These are phyloP conservation scores for Solanum sitiens DNA, from an alignment of 257 asterid species.

Conservation along the genomic window DNA sequence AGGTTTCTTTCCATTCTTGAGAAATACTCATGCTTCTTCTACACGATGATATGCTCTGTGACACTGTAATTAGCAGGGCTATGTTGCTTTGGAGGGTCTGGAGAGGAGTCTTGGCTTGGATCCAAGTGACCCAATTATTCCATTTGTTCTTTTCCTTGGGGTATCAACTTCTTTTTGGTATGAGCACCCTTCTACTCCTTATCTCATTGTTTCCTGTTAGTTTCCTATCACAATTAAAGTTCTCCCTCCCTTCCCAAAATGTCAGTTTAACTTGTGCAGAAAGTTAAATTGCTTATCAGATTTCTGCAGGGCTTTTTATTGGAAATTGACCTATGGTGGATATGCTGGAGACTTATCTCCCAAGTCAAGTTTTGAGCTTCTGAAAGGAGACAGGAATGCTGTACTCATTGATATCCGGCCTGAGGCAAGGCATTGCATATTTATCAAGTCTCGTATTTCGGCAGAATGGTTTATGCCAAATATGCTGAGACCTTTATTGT, in stretches of 20 bases:
- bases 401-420: constrained; percentile 87
- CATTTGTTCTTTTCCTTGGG: constrained; percentile 57
- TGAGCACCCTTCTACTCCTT: constrained; percentile 15
- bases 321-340: constrained; percentile 68
- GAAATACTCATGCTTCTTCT: neutral
- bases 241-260: neutral
- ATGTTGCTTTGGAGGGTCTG: constrained; percentile 41
- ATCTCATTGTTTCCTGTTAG: neutral
- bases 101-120: constrained; percentile 66
- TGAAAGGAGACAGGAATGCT: constrained; percentile 51
- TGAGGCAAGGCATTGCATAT: constrained; percentile 67
- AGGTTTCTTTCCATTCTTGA: neutral
- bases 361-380: constrained; percentile 52
- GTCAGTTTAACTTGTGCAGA: constrained; percentile 16
- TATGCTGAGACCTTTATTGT: neutral
- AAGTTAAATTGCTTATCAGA: constrained; percentile 80
- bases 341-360: constrained; percentile 92
- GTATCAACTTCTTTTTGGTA: constrained; percentile 73
- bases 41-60: neutral
- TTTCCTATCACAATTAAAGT: neutral
- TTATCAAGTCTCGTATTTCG: constrained; percentile 15
- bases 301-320: constrained; percentile 90
- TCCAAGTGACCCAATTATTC: constrained; percentile 74
- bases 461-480: neutral
- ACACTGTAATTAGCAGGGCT: constrained; percentile 35